Evolutionary conservation across 768 basidiomycete genomes (phyloP).

Genomic region (Boletus sp.): DNA sequence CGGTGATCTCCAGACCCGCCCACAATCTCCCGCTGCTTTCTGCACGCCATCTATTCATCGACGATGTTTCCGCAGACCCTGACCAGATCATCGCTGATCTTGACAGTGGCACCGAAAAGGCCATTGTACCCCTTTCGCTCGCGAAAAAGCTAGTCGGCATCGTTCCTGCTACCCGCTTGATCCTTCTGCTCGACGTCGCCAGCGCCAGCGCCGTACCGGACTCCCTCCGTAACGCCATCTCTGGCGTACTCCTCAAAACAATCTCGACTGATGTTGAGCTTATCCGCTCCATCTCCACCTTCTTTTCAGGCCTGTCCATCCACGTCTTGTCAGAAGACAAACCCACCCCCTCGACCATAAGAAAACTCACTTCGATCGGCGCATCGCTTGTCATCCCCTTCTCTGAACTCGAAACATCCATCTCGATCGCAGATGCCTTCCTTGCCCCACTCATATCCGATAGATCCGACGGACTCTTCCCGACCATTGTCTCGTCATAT

Average conservation of each 20-base stretch:
- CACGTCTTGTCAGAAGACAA: slow-evolving; percentile 55
- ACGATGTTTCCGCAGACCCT: slow-evolving; percentile 43
- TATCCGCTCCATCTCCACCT: slow-evolving; percentile 71
- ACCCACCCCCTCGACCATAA: slow-evolving; percentile 58
- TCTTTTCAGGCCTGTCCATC: slow-evolving; percentile 62
- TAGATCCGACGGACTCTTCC: slow-evolving; percentile 87
- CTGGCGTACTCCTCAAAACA: slow-evolving; percentile 78
- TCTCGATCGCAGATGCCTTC: slow-evolving; percentile 83
- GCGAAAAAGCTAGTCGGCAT: slow-evolving; percentile 64
- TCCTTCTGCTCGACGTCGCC: slow-evolving; percentile 72
- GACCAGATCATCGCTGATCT: slow-evolving; percentile 63
- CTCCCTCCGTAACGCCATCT: slow-evolving; percentile 66
- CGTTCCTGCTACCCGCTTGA: slow-evolving; percentile 67
- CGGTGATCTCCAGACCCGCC: slow-evolving; percentile 55
- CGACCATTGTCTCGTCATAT: slow-evolving; percentile 81
- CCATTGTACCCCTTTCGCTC: slow-evolving; percentile 67
- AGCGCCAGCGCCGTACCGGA: slow-evolving; percentile 75
- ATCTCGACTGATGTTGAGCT: slow-evolving; percentile 69
- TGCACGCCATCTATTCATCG: slow-evolving; percentile 53
- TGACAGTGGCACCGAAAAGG: slow-evolving; percentile 75
- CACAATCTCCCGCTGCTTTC: slow-evolving; percentile 28
- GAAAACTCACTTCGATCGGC: slow-evolving; percentile 54
- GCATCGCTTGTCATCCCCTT: slow-evolving; percentile 71
- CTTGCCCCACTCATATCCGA: slow-evolving; percentile 80
- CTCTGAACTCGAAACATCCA: slow-evolving; percentile 55